Conservation (phyloP, 2,329 filamentous ascomycete genomes). For the Fusarium xylarioides region DNA sequence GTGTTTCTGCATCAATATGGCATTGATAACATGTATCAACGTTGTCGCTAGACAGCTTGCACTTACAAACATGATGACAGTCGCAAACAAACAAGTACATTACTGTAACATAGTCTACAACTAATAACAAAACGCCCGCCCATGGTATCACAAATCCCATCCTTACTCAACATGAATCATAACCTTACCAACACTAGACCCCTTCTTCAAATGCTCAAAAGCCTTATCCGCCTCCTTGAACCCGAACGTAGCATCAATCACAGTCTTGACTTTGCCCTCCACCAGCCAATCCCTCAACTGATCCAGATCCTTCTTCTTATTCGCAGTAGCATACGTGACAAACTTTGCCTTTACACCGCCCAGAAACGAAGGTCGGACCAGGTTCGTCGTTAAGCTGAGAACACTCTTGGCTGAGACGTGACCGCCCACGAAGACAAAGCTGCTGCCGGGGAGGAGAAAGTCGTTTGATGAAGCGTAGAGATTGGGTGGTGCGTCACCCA, state of each 20-base stretch:
- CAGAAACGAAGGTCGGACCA: constrained; percentile 47
- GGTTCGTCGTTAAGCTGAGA: constrained; percentile 36
- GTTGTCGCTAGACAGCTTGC: not conserved
- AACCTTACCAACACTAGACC: constrained; percentile 69
- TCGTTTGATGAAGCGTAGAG: constrained; percentile 62
- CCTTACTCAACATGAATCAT: constrained; percentile 48
- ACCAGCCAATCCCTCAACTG: constrained; percentile 64
- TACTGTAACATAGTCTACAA: not conserved
- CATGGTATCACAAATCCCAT: constrained; percentile 5
- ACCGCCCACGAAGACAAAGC: constrained; percentile 62
- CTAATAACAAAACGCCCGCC: not conserved
- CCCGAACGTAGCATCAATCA: constrained; percentile 64
- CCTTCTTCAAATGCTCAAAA: constrained; percentile 66
- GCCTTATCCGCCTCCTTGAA: constrained; percentile 66
- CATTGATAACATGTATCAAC: not conserved
- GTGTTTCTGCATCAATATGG: not conserved
- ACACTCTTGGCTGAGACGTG: constrained; percentile 42
- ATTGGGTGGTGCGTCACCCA: constrained; percentile 58
- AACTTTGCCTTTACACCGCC: constrained; percentile 55
- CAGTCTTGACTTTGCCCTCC: constrained; percentile 65
- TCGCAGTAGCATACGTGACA: constrained; percentile 51
- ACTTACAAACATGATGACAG: not conserved
- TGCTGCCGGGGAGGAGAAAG: constrained; percentile 59
- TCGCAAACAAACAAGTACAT: not conserved
- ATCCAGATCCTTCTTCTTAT: constrained; percentile 56